phyloP scores from a whole-genome alignment of 2,329 filamentous ascomycete genomes.

The Cercospora sojina region DNA sequence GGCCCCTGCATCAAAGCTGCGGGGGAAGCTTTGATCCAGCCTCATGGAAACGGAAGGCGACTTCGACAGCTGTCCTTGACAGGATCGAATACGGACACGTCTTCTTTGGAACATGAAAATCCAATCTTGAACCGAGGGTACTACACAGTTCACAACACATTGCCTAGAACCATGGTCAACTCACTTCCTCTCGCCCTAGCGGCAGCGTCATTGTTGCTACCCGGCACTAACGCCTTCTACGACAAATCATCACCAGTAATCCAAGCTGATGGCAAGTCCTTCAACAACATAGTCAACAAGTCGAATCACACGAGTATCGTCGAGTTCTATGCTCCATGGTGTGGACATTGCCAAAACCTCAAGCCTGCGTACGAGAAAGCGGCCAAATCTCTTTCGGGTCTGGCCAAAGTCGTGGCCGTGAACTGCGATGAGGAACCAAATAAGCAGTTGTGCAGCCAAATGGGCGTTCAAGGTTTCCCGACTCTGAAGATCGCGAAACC shows the following conservation, averaged over 20 bases:
- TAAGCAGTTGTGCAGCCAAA: constrained; percentile 78
- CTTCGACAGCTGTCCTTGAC: constrained; percentile 5
- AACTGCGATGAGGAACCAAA: constrained; percentile 94
- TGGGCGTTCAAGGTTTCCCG: constrained; percentile 92
- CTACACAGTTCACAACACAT: not conserved
- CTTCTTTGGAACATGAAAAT: not conserved
- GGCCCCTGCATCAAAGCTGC: not conserved
- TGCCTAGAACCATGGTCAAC: constrained; percentile 21
- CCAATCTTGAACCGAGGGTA: not conserved
- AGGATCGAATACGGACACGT: not conserved
- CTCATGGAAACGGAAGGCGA: not conserved
- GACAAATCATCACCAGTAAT: constrained; percentile 82
- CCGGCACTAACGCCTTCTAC: constrained; percentile 72
- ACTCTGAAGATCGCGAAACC: constrained; percentile 92
- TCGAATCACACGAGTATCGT: constrained; percentile 72
- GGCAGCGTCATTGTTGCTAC: constrained; percentile 65
- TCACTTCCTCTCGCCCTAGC: constrained; percentile 50
- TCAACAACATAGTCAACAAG: constrained; percentile 77
- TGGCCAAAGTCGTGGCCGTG: constrained; percentile 90
- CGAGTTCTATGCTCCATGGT: constrained; percentile 93
- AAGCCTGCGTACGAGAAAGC: constrained; percentile 95
- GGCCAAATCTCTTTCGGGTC: constrained; percentile 81
- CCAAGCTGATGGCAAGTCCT: constrained; percentile 75
- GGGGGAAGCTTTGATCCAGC: constrained; percentile 2
- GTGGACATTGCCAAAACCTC: constrained; percentile 93